Evolutionary conservation across 2,329 filamentous ascomycete genomes (phyloP).

Genomic region (Penicillium paneum): DNA sequence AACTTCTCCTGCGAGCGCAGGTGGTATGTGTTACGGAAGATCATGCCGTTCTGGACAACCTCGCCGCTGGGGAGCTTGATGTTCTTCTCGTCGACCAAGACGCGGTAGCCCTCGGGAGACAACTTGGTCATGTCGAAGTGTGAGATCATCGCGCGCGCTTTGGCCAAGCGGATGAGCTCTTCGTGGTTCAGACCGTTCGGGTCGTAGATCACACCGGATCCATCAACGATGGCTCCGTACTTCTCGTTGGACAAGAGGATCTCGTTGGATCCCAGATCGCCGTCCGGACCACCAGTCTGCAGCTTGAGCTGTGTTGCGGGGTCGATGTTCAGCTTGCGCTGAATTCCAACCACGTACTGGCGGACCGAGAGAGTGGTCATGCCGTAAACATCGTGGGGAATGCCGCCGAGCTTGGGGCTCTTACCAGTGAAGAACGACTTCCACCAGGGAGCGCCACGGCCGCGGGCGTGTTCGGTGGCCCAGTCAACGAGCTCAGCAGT

Average conservation of each 20-base stretch:
- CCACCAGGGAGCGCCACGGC: conserved; percentile 92
- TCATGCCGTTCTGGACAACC: conserved; percentile 81
- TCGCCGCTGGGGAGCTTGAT: conserved; percentile 85
- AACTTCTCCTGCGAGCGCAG: conserved; percentile 72
- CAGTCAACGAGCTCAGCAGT: conserved; percentile 95
- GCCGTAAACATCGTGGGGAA: conserved; percentile 91
- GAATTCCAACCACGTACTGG: conserved; percentile 94
- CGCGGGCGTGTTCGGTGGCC: conserved; percentile 93
- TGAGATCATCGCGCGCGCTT: conserved; percentile 81
- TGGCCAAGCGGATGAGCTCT: conserved; percentile 81
- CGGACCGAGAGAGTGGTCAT: conserved; percentile 98
- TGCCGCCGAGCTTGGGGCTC: conserved; percentile 91
- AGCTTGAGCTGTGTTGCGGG: conserved; percentile 83
- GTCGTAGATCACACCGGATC: conserved; percentile 89
- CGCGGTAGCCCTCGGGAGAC: conserved; percentile 81
- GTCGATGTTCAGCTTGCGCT: conserved; percentile 90
- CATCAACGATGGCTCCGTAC: conserved; percentile 94
- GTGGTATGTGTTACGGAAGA: conserved; percentile 97
- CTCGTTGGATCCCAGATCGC: conserved; percentile 95
- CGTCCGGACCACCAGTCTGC: conserved; percentile 95
- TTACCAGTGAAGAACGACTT: conserved; percentile 99
- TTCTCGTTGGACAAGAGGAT: conserved; percentile 95
- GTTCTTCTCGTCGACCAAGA: conserved; percentile 87
- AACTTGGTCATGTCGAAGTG: conserved; percentile 83
- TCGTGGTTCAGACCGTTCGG: conserved; percentile 81